A percentile compares a stretch with the other conserved stretches of the same genome.
Conservation (phyloP, 352 stramenopile species). For the Globisporangium nodosum region DNA sequence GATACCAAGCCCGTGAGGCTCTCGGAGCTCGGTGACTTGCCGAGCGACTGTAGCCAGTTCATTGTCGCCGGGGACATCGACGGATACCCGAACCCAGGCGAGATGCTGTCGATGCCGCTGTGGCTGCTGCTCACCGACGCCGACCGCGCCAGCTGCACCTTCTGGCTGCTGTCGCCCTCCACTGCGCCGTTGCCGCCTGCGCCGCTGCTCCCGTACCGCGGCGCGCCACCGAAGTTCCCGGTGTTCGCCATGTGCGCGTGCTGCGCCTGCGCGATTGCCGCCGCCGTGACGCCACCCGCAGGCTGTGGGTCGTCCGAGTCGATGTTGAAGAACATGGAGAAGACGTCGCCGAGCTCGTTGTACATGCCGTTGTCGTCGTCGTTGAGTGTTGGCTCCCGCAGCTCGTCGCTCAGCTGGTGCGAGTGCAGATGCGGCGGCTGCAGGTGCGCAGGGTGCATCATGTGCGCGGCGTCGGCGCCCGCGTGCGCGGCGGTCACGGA, state of each 20-base stretch:
- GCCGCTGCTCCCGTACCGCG: slow-evolving; percentile 3
- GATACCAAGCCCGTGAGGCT: slow-evolving; percentile 58
- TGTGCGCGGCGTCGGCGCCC: neutral
- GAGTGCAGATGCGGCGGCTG: slow-evolving; percentile 9
- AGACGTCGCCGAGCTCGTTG: slow-evolving; percentile 63
- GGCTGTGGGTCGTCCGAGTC: slow-evolving; percentile 29
- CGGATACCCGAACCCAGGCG: slow-evolving; percentile 44
- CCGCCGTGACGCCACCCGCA: neutral
- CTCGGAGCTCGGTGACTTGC: slow-evolving; percentile 57
- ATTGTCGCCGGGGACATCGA: slow-evolving; percentile 76
- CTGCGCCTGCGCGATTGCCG: slow-evolving; percentile 4
- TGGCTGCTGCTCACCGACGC: slow-evolving; percentile 33
- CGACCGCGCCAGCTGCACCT: slow-evolving; percentile 48
- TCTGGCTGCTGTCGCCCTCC: slow-evolving; percentile 11
- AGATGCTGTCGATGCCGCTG: slow-evolving; percentile 43
- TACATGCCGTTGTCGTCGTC: slow-evolving; percentile 52
- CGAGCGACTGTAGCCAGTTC: slow-evolving; percentile 72
- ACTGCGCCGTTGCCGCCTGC: slow-evolving; percentile 1
- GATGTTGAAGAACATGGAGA: slow-evolving; percentile 70
- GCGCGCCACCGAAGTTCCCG: slow-evolving; percentile 8
- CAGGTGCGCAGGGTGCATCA: slow-evolving; percentile 18
- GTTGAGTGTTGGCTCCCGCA: slow-evolving; percentile 27
- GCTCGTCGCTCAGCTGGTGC: slow-evolving; percentile 16
- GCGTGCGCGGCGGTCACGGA: neutral
- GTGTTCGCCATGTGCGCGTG: slow-evolving; percentile 6